phyloP scores from a whole-genome alignment of 2,329 filamentous ascomycete species.

The Talaromyces sp. region DNA sequence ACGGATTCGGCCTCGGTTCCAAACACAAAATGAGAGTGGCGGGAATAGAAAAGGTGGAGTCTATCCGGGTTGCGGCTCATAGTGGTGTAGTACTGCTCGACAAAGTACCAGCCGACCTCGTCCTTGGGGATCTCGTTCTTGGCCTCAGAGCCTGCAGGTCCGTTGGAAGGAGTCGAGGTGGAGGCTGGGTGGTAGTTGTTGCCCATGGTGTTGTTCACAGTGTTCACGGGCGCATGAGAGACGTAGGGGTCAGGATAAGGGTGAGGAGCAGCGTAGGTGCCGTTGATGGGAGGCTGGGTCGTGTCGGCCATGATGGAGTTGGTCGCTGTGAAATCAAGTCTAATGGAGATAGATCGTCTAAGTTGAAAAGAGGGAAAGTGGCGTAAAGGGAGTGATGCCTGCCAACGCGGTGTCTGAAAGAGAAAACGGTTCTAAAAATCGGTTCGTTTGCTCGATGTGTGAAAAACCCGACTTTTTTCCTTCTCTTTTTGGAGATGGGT shows the following conservation, averaged over 20 bases:
- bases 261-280: conserved; percentile 36
- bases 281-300: conserved; percentile 37
- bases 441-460: background rate
- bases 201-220: conserved; percentile 18
- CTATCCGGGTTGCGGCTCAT: conserved; percentile 91
- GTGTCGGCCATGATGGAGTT: conserved; percentile 34
- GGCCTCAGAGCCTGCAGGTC: conserved; percentile 28
- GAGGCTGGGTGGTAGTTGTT: conserved; percentile 36
- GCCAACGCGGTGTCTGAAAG: background rate
- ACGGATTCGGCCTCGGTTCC: conserved; percentile 86
- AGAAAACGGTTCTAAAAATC: background rate
- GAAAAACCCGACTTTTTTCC: background rate
- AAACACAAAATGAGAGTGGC: conserved; percentile 90
- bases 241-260: conserved; percentile 32
- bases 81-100: conserved; percentile 98
- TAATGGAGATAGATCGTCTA: conserved; percentile 4
- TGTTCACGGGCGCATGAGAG: conserved; percentile 27
- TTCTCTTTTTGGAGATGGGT: background rate
- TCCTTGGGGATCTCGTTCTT: conserved; percentile 64
- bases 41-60: conserved; percentile 94
- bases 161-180: conserved; percentile 35
- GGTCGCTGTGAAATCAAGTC: conserved; percentile 12
- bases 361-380: background rate
- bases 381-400: conserved; percentile 13
- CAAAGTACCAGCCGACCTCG: conserved; percentile 98